Percentiles rank a stretch among this genome's conserved stretches.
phyloP scores from a whole-genome alignment of 768 basidiomycete genomes.

The Lactarius evosmus region DNA sequence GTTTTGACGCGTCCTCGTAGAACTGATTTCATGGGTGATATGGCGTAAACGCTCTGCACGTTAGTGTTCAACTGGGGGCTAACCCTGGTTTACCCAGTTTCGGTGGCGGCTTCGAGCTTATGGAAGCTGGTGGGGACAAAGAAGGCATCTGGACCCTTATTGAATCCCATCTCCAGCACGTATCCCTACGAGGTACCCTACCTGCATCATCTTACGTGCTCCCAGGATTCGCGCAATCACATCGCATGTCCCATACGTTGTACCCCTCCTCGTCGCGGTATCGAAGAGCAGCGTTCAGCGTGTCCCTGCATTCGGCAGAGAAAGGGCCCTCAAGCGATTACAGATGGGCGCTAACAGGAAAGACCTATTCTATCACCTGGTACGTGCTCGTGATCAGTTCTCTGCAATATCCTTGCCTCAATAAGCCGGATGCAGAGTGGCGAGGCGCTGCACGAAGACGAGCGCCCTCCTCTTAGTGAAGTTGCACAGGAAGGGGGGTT shows the following conservation, averaged over 20 bases:
- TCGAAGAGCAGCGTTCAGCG: no score
- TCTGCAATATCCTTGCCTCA: slow-evolving; percentile 1
- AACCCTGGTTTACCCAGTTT: slow-evolving; percentile 29
- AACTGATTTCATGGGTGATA: slow-evolving; percentile 44
- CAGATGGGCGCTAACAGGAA: slow-evolving; percentile 25
- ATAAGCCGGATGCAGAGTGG: background rate
- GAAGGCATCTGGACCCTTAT: slow-evolving; percentile 44
- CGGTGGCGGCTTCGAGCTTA: slow-evolving; percentile 39
- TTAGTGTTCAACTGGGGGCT: background rate
- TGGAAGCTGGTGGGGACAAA: slow-evolving; percentile 41
- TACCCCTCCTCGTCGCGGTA: background rate
- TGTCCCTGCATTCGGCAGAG: background rate
- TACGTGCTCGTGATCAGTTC: slow-evolving; percentile 27
- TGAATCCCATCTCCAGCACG: slow-evolving; percentile 45
- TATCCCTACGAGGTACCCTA: slow-evolving; percentile 8
- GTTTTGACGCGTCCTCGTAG: slow-evolving; percentile 26
- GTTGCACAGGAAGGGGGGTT: slow-evolving; percentile 38
- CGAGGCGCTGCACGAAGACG: background rate
- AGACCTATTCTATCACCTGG: slow-evolving; percentile 42
- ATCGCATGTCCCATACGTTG: slow-evolving; percentile 41
- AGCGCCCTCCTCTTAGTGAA: background rate
- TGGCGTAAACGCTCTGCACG: slow-evolving; percentile 34
- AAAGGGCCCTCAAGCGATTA: slow-evolving; percentile 1
- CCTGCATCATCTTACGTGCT: slow-evolving; percentile 14
- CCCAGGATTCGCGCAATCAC: slow-evolving; percentile 43